A percentile compares a stretch with the other conserved stretches of the same genome.
These are phyloP conservation scores for Auxenochlorella pyrenoidosa DNA, from an alignment of 139 green algal species.

Conservation along the genomic window DNA sequence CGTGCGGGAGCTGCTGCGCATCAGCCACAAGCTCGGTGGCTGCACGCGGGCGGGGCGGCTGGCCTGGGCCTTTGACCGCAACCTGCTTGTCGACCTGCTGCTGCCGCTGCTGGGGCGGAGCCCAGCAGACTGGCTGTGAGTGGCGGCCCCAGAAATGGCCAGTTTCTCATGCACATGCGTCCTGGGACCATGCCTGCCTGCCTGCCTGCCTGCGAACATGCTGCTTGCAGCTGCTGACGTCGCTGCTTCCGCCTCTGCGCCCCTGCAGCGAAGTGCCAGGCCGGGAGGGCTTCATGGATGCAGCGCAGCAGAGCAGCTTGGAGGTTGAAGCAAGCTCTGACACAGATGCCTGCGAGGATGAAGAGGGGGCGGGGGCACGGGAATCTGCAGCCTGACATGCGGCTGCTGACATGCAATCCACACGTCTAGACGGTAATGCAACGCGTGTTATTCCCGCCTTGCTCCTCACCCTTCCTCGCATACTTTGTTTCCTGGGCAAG, in stretches of 20 bases:
- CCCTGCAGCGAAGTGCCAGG: neutral
- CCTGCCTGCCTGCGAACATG: neutral
- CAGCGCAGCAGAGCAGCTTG: neutral
- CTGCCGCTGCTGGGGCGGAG: neutral
- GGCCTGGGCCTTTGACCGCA: neutral
- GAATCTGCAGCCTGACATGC: no score
- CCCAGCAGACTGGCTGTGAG: neutral
- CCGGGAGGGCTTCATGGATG: neutral
- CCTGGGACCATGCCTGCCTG: neutral
- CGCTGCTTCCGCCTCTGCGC: neutral
- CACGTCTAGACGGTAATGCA: no score
- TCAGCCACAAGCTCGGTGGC: slow-evolving; percentile 6
- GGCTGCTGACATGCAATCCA: no score
- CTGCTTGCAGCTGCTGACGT: neutral
- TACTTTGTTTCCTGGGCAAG: no score
- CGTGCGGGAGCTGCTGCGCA: neutral
- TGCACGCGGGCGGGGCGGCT: neutral
- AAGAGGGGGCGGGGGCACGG: neutral
- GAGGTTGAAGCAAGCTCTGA: neutral
- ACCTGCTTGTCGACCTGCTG: neutral
- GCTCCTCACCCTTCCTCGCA: no score
- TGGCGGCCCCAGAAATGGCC: neutral
- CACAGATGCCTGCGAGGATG: neutral
- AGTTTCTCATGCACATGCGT: no score
- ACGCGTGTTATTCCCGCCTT: no score